Evolutionary conservation across 2,329 filamentous ascomycete species (phyloP).

Genomic region (Clarireedia homoeocarpa): DNA sequence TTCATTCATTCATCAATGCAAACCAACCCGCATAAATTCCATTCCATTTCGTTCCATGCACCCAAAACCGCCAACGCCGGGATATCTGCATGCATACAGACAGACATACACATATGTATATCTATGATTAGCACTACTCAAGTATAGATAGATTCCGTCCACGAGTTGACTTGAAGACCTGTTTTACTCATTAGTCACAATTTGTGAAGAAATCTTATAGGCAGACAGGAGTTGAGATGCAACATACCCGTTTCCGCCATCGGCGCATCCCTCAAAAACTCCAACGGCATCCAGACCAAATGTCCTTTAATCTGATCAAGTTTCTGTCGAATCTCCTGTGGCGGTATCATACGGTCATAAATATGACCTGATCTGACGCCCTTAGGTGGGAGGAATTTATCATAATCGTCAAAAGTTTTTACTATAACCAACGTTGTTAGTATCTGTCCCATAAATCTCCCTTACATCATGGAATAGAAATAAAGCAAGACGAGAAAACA

Average conservation of each 20-base stretch:
- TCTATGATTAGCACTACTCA: slow-evolving; percentile 27
- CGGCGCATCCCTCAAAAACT: slow-evolving; percentile 73
- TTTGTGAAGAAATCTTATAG: no score
- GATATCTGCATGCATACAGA: no score
- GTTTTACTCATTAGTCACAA: not conserved
- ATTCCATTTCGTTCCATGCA: no score
- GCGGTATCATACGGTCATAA: slow-evolving; percentile 70
- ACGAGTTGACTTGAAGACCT: slow-evolving; percentile 67
- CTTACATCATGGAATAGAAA: not conserved
- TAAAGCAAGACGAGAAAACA: slow-evolving; percentile 9
- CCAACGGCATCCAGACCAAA: slow-evolving; percentile 90
- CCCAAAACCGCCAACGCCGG: no score
- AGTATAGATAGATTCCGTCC: slow-evolving; percentile 82
- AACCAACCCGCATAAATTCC: no score
- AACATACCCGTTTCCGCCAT: slow-evolving; percentile 74
- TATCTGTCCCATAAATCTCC: no score
- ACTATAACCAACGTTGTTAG: slow-evolving; percentile 38
- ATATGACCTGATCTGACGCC: slow-evolving; percentile 78
- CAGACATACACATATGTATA: no score
- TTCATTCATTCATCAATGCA: no score
- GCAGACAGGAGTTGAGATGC: no score
- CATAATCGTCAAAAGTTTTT: slow-evolving; percentile 84
- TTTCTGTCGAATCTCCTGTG: slow-evolving; percentile 64
- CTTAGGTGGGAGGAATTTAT: slow-evolving; percentile 63
- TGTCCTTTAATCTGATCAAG: slow-evolving; percentile 78